A percentile compares a stretch with the other conserved stretches of the same genome.
Evolutionary conservation across 331 rosid species (phyloP).

Genomic region (Quercus tomentella): DNA sequence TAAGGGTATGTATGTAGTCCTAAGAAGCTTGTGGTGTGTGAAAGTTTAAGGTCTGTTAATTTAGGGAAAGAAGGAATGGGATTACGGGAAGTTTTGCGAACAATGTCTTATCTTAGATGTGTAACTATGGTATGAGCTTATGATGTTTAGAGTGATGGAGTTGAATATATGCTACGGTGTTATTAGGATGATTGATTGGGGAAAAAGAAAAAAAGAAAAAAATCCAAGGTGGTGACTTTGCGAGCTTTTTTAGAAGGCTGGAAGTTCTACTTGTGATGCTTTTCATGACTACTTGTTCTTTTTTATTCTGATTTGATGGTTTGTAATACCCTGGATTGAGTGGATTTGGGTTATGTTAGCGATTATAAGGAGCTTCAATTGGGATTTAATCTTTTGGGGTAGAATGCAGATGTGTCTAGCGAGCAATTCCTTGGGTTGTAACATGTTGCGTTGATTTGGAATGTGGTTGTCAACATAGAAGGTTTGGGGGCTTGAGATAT

Average conservation of each 20-base stretch:
- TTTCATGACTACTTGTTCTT: neutral
- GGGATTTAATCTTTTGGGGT: too few species aligned
- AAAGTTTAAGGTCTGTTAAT: too few species aligned
- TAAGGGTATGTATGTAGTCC: too few species aligned
- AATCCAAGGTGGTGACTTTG: neutral
- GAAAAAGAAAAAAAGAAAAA: neutral
- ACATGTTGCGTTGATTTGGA: neutral
- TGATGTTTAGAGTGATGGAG: neutral
- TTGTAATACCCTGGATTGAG: neutral
- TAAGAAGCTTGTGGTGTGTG: too few species aligned
- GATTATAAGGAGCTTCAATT: too few species aligned
- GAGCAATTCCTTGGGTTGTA: too few species aligned
- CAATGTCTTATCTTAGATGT: neutral
- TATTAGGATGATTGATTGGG: neutral
- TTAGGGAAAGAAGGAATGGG: too few species aligned
- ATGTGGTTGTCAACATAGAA: neutral
- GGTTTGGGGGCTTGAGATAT: neutral
- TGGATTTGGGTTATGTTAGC: too few species aligned
- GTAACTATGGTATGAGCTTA: neutral
- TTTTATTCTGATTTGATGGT: neutral
- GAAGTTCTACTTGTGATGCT: neutral
- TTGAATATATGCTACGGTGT: neutral
- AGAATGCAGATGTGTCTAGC: too few species aligned
- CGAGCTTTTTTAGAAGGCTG: neutral
- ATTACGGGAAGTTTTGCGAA: neutral